These are phyloP conservation scores for Basidioascus undulatus DNA, from an alignment of 768 basidiomycete species.

Conservation along the genomic window DNA sequence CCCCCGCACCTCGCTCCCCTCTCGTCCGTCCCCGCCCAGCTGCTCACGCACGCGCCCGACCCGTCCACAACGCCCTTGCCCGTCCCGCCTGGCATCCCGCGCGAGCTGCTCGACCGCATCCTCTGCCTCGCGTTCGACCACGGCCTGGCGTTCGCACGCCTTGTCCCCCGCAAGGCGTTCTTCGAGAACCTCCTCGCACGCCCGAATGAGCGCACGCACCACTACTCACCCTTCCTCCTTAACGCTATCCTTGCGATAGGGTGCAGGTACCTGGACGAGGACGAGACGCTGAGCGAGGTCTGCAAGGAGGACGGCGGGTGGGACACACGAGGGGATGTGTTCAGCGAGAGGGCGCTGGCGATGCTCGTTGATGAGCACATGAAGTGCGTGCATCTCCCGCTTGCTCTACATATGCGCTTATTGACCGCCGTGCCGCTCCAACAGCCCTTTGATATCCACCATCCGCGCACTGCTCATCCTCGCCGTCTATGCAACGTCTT, in stretches of 20 bases:
- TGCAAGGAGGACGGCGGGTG: slow-evolving; percentile 4
- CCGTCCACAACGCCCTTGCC: slow-evolving; percentile 4
- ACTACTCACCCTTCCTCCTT: slow-evolving; percentile 7
- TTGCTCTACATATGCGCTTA: too few relatives aligned
- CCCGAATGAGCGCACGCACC: slow-evolving; percentile 5
- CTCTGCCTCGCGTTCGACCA: slow-evolving; percentile 7
- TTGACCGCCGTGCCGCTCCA: too few relatives aligned
- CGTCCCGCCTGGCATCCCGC: slow-evolving; percentile 1
- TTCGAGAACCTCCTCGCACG: slow-evolving; percentile 3
- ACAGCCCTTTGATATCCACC: slow-evolving; percentile 3
- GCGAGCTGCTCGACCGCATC: slow-evolving; percentile 5
- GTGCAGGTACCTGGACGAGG: slow-evolving; percentile 7
- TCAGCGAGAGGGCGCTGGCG: slow-evolving; percentile 3
- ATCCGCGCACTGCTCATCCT: slow-evolving; percentile 6
- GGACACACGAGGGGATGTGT: slow-evolving; percentile 8
- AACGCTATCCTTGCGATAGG: slow-evolving; percentile 7
- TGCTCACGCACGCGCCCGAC: slow-evolving; percentile 4
- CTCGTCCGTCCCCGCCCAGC: neutral
- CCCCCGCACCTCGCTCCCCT: too few relatives aligned
- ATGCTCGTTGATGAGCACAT: slow-evolving; percentile 8
- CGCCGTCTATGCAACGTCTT: neutral
- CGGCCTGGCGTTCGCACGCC: slow-evolving; percentile 6
- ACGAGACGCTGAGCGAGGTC: slow-evolving; percentile 6
- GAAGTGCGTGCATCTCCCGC: too few relatives aligned
- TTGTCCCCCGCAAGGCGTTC: slow-evolving; percentile 5